phyloP scores from a whole-genome alignment of 2,329 filamentous ascomycete genomes.

The Aureobasidium sp. region DNA sequence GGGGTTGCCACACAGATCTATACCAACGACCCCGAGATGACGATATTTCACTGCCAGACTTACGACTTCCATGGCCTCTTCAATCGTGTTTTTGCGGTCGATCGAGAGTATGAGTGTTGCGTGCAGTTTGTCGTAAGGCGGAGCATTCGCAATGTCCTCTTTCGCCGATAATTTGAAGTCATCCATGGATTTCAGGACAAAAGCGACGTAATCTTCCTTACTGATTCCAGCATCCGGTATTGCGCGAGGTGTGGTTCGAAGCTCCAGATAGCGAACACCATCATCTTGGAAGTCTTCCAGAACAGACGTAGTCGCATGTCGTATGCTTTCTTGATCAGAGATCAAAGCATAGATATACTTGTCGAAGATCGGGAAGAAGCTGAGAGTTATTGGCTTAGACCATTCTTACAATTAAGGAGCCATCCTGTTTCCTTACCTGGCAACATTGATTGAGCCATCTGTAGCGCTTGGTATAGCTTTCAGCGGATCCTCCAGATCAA shows the following conservation, averaged over 20 bases:
- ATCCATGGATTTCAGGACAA: conserved; percentile 58
- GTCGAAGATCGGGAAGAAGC: conserved; percentile 73
- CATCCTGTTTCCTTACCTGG: not conserved
- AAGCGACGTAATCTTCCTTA: conserved; percentile 56
- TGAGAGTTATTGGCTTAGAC: conserved; percentile 26
- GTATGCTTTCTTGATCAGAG: conserved; percentile 48
- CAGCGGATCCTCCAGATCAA: conserved; percentile 57
- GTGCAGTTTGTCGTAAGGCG: conserved; percentile 39
- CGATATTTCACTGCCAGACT: conserved; percentile 53
- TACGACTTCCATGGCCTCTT: conserved; percentile 57
- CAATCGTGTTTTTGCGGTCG: conserved; percentile 56
- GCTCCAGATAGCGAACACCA: conserved; percentile 69
- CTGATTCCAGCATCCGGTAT: conserved; percentile 49
- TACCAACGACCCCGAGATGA: conserved; percentile 55
- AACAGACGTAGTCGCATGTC: conserved; percentile 57
- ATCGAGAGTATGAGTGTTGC: conserved; percentile 66
- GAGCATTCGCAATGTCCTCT: not conserved
- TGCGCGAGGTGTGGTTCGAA: conserved; percentile 69
- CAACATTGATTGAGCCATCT: conserved; percentile 35
- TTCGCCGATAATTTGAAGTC: conserved; percentile 36
- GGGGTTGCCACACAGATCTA: conserved; percentile 76
- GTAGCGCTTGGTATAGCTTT: conserved; percentile 56
- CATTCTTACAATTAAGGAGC: too few species aligned
- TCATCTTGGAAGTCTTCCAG: conserved; percentile 60
- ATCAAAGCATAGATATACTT: conserved; percentile 73